phyloP scores from a whole-genome alignment of 805 yeast genomes.

The Zygosaccharomyces bailii region DNA sequence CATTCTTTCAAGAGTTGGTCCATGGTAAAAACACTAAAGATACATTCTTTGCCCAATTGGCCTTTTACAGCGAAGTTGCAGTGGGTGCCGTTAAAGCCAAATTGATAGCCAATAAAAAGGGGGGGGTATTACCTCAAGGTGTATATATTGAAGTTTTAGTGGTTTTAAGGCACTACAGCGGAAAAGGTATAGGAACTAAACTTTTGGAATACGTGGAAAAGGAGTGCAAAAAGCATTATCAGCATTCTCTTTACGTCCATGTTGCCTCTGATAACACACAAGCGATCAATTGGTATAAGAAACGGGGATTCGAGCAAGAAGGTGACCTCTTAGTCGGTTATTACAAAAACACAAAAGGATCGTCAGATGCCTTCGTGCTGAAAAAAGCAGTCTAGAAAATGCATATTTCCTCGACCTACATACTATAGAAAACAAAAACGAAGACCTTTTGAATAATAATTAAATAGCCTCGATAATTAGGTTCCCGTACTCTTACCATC shows the following conservation, averaged over 20 bases:
- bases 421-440: slow-evolving; percentile 2
- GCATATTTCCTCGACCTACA: slow-evolving; percentile 9
- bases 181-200: slow-evolving; percentile 57
- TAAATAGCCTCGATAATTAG: background rate
- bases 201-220: slow-evolving; percentile 56
- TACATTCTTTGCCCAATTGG: slow-evolving; percentile 34
- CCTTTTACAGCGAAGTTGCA: slow-evolving; percentile 71
- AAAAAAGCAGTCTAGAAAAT: slow-evolving; percentile 12
- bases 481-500: slow-evolving; percentile 1
- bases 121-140: slow-evolving; percentile 43
- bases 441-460: background rate
- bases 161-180: slow-evolving; percentile 61
- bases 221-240: slow-evolving; percentile 44
- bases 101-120: slow-evolving; percentile 42
- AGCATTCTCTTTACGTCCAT: slow-evolving; percentile 49
- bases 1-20: slow-evolving; percentile 27
- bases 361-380: slow-evolving; percentile 24
- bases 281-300: slow-evolving; percentile 50
- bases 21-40: slow-evolving; percentile 15
- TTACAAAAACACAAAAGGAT: slow-evolving; percentile 36
- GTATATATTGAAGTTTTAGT: slow-evolving; percentile 66
- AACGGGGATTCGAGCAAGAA: slow-evolving; percentile 46
- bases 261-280: slow-evolving; percentile 44
- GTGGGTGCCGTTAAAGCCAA: slow-evolving; percentile 72
- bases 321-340: slow-evolving; percentile 41